These are phyloP conservation scores for Wickerhamomyces sp. DNA, from an alignment of 1,139 yeast species.

Conservation along the genomic window DNA sequence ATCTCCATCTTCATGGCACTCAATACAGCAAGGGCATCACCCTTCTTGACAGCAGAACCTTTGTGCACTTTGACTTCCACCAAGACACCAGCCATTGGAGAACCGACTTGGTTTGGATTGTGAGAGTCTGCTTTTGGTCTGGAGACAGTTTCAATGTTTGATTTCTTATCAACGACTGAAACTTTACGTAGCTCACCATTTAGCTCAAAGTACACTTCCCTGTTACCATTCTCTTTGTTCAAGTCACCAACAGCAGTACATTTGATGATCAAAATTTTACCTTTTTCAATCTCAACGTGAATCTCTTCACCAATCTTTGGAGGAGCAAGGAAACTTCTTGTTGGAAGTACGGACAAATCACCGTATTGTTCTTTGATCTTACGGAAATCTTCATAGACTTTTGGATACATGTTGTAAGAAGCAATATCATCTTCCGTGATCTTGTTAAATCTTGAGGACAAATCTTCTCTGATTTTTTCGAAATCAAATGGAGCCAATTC, in stretches of 20 bases:
- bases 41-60: conserved; percentile 89
- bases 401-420: conserved; percentile 95
- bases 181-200: conserved; percentile 98
- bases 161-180: conserved; percentile 81
- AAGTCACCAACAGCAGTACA: conserved; percentile 91
- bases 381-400: conserved; percentile 86
- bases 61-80: conserved; percentile 88
- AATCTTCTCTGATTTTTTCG: conserved; percentile 62
- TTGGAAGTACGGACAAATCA: conserved; percentile 90
- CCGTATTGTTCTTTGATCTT: conserved; percentile 75
- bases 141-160: conserved; percentile 75
- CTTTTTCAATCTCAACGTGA: conserved; percentile 85
- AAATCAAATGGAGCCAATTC: conserved; percentile 80
- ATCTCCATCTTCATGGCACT: conserved; percentile 99
- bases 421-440: conserved; percentile 88
- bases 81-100: conserved; percentile 99
- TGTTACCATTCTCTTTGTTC: conserved; percentile 75
- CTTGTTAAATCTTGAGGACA: conserved; percentile 57
- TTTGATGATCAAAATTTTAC: conserved; percentile 88
- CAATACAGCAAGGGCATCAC: conserved; percentile 90
- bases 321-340: conserved; percentile 82
- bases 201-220: conserved; percentile 96
- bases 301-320: conserved; percentile 86
- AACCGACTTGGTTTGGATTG: conserved; percentile 91
- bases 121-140: conserved; percentile 87